phyloP scores from a whole-genome alignment of 2,329 filamentous ascomycete species.

The Diaporthe humulicola region DNA sequence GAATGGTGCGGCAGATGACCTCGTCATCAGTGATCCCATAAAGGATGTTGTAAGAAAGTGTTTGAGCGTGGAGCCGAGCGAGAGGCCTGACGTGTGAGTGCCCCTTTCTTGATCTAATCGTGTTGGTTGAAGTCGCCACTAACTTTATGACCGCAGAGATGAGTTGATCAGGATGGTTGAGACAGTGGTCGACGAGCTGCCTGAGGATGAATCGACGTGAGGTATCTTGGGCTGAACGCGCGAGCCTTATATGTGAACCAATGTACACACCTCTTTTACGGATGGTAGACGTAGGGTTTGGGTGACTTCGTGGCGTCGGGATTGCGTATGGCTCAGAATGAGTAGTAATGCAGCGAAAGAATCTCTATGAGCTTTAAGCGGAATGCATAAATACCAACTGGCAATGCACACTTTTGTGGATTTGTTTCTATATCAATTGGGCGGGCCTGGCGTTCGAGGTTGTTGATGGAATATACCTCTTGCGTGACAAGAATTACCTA shows the following conservation, averaged over 20 bases:
- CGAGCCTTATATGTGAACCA: background rate
- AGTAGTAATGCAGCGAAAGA: constrained; percentile 6
- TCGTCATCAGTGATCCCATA: constrained; percentile 81
- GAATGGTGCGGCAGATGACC: constrained; percentile 55
- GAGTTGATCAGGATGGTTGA: constrained; percentile 87
- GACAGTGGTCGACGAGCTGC: constrained; percentile 75
- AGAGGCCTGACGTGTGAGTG: constrained; percentile 80
- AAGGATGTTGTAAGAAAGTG: constrained; percentile 91
- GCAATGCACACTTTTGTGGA: background rate
- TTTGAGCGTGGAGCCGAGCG: constrained; percentile 86
- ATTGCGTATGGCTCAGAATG: constrained; percentile 12
- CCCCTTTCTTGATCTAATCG: background rate
- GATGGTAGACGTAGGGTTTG: background rate
- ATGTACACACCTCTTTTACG: background rate
- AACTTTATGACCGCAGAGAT: constrained; percentile 54
- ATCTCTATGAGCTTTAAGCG: background rate
- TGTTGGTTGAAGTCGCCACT: background rate
- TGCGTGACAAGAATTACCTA: background rate
- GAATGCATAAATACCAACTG: background rate
- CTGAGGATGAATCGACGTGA: constrained; percentile 62
- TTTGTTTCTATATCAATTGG: background rate
- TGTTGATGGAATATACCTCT: background rate
- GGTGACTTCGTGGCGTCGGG: background rate
- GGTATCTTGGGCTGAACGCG: background rate
- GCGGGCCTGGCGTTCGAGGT: background rate